phyloP scores from a whole-genome alignment of 1,139 yeast genomes.

The Hanseniaspora uvarum region DNA sequence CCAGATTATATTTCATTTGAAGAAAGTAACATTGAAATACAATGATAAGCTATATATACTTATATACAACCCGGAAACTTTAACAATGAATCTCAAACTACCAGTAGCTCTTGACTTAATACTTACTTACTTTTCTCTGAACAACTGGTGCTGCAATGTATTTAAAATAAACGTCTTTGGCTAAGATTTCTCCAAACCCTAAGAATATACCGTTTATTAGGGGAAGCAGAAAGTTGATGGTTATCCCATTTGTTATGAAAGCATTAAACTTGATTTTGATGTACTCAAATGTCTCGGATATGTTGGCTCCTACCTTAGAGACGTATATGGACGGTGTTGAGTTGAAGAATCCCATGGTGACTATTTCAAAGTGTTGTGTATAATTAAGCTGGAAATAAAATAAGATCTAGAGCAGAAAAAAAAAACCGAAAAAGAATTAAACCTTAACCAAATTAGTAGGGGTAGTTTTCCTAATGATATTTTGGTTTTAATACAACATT shows the following conservation, averaged over 20 bases:
- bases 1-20: constrained; percentile 14
- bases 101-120: neutral
- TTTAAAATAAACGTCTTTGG: constrained; percentile 6
- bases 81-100: neutral
- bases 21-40: constrained; percentile 1
- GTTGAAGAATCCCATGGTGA: constrained; percentile 8
- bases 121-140: constrained; percentile 14
- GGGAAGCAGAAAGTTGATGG: constrained; percentile 9
- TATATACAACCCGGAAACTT: neutral
- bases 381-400: no score
- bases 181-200: constrained; percentile 15
- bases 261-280: neutral
- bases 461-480: no score
- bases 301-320: neutral
- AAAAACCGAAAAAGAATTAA: no score
- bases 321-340: neutral
- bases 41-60: neutral
- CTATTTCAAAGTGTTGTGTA: neutral
- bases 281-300: neutral
- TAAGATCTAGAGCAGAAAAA: no score
- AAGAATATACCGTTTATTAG: constrained; percentile 15
- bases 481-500: no score
- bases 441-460: no score
- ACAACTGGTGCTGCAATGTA: constrained; percentile 8
- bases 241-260: constrained; percentile 7